These are phyloP conservation scores for Gloeophyllum trabeum DNA, from an alignment of 768 basidiomycete species.

Conservation along the genomic window DNA sequence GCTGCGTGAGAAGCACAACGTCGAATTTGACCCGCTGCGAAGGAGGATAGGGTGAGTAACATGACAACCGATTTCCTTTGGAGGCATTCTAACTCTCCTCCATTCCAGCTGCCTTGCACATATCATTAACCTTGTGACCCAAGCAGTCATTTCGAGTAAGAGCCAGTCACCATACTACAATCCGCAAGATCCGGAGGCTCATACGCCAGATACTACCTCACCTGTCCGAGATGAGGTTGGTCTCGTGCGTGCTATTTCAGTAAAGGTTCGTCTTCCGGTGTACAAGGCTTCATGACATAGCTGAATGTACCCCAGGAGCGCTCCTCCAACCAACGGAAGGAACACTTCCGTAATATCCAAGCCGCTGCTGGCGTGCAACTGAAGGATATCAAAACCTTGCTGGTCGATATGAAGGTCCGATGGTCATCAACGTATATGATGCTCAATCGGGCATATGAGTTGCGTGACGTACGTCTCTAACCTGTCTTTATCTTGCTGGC, in stretches of 20 bases:
- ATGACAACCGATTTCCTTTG: background rate
- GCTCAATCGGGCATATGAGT: constrained; percentile 9
- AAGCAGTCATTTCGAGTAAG: constrained; percentile 15
- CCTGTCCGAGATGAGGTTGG: constrained; percentile 14
- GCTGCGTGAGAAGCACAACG: constrained; percentile 3
- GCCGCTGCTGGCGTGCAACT: background rate
- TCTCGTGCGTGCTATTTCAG: constrained; percentile 13
- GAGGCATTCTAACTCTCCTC: background rate
- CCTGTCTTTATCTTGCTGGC: background rate
- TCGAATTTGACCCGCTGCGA: constrained; percentile 2
- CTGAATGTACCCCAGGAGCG: constrained; percentile 8
- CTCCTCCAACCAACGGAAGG: constrained; percentile 17
- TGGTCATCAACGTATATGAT: constrained; percentile 24
- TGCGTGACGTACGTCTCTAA: background rate
- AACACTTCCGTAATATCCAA: constrained; percentile 12
- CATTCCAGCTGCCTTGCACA: constrained; percentile 19
- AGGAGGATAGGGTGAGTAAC: constrained; percentile 8
- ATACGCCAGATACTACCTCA: constrained; percentile 1
- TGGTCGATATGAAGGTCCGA: constrained; percentile 19
- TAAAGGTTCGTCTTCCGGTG: constrained; percentile 17
- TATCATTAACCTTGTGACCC: constrained; percentile 21
- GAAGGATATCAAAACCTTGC: constrained; percentile 6
- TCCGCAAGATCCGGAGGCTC: constrained; percentile 9
- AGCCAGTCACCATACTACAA: constrained; percentile 16
- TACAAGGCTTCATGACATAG: background rate